These are phyloP conservation scores for Cylindrodendrum hubeiense DNA, from an alignment of 2,329 filamentous ascomycete species.

Conservation along the genomic window DNA sequence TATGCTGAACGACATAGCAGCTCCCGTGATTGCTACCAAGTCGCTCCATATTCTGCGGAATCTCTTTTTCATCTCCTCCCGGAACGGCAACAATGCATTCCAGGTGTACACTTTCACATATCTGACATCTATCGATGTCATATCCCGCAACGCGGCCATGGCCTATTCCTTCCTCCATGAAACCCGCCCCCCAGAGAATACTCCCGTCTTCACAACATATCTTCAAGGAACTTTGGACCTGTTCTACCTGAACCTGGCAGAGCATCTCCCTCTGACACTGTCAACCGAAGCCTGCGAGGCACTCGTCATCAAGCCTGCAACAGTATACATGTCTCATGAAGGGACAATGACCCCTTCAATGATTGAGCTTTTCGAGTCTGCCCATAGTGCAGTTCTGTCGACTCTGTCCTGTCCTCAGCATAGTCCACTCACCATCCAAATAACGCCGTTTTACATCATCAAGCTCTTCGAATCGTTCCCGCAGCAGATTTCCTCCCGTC, in stretches of 20 bases:
- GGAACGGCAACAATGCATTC: conserved; percentile 79
- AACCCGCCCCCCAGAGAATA: conserved; percentile 62
- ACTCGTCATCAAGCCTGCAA: conserved; percentile 79
- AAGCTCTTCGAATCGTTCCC: conserved; percentile 86
- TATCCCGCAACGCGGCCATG: conserved; percentile 77
- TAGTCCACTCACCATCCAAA: conserved; percentile 74
- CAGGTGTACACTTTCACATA: conserved; percentile 89
- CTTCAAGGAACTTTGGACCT: conserved; percentile 82
- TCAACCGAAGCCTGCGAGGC: conserved; percentile 76
- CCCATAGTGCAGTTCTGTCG: conserved; percentile 85
- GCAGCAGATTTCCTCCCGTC: conserved; percentile 79
- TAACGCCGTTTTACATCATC: conserved; percentile 87
- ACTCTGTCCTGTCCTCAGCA: conserved; percentile 86
- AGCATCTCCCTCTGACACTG: conserved; percentile 82
- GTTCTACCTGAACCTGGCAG: conserved; percentile 88
- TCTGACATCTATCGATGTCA: conserved; percentile 83
- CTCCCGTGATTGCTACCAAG: conserved; percentile 76
- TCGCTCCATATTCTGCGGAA: conserved; percentile 81
- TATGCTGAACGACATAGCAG: conserved; percentile 59
- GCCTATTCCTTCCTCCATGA: conserved; percentile 75
- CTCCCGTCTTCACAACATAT: conserved; percentile 40
- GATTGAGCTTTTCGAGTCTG: conserved; percentile 82
- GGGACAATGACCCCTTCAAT: conserved; percentile 59
- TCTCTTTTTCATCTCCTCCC: conserved; percentile 84
- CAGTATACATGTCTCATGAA: conserved; percentile 74